These are phyloP conservation scores for Fonsecaea erecta DNA, from an alignment of 2,329 filamentous ascomycete species.

Conservation along the genomic window DNA sequence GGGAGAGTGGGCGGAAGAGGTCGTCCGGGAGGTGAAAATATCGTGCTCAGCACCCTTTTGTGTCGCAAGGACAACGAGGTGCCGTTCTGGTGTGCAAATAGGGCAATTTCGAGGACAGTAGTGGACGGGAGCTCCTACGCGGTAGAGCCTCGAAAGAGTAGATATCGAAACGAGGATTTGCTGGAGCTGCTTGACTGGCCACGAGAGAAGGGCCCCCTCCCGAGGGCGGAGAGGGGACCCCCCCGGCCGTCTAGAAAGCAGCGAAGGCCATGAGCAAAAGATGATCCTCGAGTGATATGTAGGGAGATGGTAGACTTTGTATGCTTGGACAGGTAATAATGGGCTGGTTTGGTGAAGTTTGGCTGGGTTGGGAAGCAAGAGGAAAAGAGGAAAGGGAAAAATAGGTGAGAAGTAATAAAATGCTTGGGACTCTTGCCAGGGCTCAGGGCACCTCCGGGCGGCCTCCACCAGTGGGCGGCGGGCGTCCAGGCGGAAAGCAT, in stretches of 20 bases:
- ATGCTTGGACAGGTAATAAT: constrained; percentile 19
- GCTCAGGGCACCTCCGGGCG: constrained; percentile 1
- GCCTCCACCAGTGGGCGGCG: constrained; percentile 7
- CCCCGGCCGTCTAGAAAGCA: constrained; percentile 91
- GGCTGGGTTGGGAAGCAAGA: constrained; percentile 37
- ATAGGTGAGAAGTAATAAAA: constrained; percentile 17
- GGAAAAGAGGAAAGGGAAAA: constrained; percentile 32
- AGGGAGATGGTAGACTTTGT: constrained; percentile 34
- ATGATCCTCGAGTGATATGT: constrained; percentile 75
- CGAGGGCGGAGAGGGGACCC: constrained; percentile 47
- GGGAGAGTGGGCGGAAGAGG: constrained; percentile 20
- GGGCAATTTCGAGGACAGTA: constrained; percentile 66
- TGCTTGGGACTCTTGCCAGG: constrained; percentile 14
- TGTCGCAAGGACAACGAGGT: constrained; percentile 35
- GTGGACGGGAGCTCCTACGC: constrained; percentile 41
- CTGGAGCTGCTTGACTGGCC: constrained; percentile 30
- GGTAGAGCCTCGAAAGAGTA: constrained; percentile 53
- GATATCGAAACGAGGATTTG: constrained; percentile 48
- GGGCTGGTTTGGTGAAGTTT: constrained; percentile 24
- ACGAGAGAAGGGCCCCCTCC: constrained; percentile 25
- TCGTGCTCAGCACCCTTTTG: constrained; percentile 35
- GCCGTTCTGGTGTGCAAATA: constrained; percentile 46
- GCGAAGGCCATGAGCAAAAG: constrained; percentile 70
- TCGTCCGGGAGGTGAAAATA: constrained; percentile 24
- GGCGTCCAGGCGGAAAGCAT: constrained; percentile 6